These are phyloP conservation scores for Fusarium citri DNA, from an alignment of 2,329 filamentous ascomycete species.

Conservation along the genomic window DNA sequence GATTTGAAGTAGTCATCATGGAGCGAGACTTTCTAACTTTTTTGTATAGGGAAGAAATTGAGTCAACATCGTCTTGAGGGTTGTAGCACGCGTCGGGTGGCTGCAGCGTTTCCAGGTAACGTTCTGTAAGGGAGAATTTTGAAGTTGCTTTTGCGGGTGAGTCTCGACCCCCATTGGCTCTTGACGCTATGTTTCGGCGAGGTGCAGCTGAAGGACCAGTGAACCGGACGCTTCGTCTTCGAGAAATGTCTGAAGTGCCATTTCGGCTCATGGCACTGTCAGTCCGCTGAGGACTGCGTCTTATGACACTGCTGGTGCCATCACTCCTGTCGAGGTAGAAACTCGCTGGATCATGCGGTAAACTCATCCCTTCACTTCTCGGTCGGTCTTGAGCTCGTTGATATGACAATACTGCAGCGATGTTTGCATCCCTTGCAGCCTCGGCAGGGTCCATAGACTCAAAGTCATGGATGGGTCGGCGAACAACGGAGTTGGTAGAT, in stretches of 20 bases:
- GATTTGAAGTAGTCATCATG: slow-evolving; percentile 57
- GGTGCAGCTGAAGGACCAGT: slow-evolving; percentile 51
- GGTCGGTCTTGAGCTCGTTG: slow-evolving; percentile 60
- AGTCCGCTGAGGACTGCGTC: slow-evolving; percentile 24
- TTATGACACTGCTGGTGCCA: slow-evolving; percentile 34
- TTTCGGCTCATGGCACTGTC: slow-evolving; percentile 34
- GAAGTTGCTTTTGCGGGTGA: slow-evolving; percentile 19
- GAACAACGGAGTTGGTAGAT: slow-evolving; percentile 60
- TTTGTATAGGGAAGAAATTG: slow-evolving; percentile 61
- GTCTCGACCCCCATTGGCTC: slow-evolving; percentile 46
- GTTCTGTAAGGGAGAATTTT: slow-evolving; percentile 35
- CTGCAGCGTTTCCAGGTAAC: slow-evolving; percentile 43
- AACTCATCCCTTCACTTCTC: slow-evolving; percentile 21
- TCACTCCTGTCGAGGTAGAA: slow-evolving; percentile 35
- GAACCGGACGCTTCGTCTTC: slow-evolving; percentile 69
- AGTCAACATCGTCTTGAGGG: slow-evolving; percentile 61
- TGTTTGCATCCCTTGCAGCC: slow-evolving; percentile 69
- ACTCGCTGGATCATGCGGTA: slow-evolving; percentile 43
- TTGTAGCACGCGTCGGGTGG: slow-evolving; percentile 59
- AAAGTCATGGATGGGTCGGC: slow-evolving; percentile 56
- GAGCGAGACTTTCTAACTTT: slow-evolving; percentile 67
- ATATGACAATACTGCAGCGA: slow-evolving; percentile 72
- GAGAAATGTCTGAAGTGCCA: slow-evolving; percentile 47
- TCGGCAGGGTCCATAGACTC: slow-evolving; percentile 62
- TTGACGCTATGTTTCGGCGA: slow-evolving; percentile 46